Percentiles rank a stretch among this genome's conserved stretches.
Evolutionary conservation across 345 rosid species (phyloP).

Genomic region (Psidium friedrichsthalianum): DNA sequence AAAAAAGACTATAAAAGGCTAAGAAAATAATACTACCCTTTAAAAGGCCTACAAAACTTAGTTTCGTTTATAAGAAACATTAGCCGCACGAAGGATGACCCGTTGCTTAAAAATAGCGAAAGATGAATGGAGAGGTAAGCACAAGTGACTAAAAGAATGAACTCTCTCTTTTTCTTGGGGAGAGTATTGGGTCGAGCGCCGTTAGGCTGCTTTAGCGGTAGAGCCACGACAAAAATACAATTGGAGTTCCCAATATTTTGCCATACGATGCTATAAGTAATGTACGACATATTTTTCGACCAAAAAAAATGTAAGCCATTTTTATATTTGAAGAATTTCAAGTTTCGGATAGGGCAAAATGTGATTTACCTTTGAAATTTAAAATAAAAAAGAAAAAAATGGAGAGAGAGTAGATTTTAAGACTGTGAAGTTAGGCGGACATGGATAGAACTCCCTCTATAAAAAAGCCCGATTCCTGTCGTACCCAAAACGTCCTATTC

Average conservation of each 20-base stretch:
- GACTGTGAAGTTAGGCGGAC: background rate
- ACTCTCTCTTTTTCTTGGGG: too few relatives aligned
- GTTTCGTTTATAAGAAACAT: background rate
- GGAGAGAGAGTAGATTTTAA: background rate
- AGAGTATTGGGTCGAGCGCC: background rate
- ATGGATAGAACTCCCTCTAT: background rate
- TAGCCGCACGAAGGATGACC: background rate
- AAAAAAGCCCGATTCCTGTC: background rate
- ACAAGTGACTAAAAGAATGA: background rate
- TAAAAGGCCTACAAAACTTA: too few relatives aligned
- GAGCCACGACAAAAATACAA: background rate
- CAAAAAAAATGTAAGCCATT: too few relatives aligned
- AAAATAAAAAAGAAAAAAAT: background rate
- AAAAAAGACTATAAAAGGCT: too few relatives aligned
- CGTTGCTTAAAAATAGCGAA: background rate
- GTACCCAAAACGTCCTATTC: background rate
- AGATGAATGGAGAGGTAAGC: background rate
- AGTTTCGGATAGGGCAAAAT: background rate
- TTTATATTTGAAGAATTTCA: background rate
- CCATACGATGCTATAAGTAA: background rate
- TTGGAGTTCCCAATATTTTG: background rate
- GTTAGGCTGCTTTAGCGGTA: background rate
- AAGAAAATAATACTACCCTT: too few relatives aligned
- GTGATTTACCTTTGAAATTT: background rate
- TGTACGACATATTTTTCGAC: too few relatives aligned